phyloP scores from a whole-genome alignment of 176 grass and related monocot species.

The Bolboschoenus planiculmis region DNA sequence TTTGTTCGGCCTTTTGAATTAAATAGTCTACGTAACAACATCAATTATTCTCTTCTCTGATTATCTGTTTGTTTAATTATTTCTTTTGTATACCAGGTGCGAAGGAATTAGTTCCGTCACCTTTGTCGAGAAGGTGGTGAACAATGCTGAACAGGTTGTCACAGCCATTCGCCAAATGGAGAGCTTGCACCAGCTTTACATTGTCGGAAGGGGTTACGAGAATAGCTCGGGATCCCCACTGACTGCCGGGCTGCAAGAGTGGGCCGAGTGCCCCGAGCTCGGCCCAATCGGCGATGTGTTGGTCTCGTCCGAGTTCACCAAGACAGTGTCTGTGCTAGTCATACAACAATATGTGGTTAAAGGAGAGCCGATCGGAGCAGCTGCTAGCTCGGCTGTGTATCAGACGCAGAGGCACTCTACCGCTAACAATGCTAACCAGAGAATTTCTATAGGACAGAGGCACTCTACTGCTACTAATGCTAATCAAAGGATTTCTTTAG shows the following conservation, averaged over 20 bases:
- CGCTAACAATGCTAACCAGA: not conserved
- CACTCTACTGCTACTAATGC: not conserved
- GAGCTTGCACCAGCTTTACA: constrained; percentile 45
- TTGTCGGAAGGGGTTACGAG: constrained; percentile 54
- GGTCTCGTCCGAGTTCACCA: constrained; percentile 58
- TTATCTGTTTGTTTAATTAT: not conserved
- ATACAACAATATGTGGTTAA: constrained; percentile 56
- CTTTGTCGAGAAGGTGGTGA: constrained; percentile 35
- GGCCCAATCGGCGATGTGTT: constrained; percentile 71
- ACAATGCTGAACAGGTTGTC: constrained; percentile 60
- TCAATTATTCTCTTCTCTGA: not conserved
- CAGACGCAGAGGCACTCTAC: not conserved
- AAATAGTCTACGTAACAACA: not conserved
- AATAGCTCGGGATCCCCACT: constrained; percentile 27
- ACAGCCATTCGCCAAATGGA: constrained; percentile 45
- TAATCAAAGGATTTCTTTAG: not conserved
- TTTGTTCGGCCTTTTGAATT: not conserved
- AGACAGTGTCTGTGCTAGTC: constrained; percentile 54
- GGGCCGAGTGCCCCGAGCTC: constrained; percentile 75
- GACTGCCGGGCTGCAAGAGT: constrained; percentile 45
- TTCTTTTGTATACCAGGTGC: not conserved
- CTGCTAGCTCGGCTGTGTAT: not conserved
- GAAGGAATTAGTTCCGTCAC: constrained; percentile 30
- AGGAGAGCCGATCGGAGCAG: not conserved
- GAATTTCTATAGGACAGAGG: not conserved